These are phyloP conservation scores for Tetrahymena borealis DNA, from an alignment of 73 alveolate species.

Conservation along the genomic window DNA sequence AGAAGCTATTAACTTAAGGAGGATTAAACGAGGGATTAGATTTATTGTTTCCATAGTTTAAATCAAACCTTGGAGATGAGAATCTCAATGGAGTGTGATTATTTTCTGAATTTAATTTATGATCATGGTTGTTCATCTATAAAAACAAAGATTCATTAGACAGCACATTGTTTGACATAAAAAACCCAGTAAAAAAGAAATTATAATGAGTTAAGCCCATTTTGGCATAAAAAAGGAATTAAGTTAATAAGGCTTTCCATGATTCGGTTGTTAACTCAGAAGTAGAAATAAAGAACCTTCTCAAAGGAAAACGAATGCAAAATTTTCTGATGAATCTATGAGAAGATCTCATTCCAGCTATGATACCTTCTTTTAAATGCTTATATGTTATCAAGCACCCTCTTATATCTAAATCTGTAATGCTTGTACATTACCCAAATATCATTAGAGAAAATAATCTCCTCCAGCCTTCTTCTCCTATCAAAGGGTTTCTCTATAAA, in stretches of 20 bases:
- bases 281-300: not conserved
- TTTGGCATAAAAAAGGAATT: not conserved
- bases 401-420: not conserved
- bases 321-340: not conserved
- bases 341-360: not conserved
- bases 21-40: not conserved
- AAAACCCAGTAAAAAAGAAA: not conserved
- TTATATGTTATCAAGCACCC: not conserved
- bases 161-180: not conserved
- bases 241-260: not conserved
- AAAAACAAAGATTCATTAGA: not conserved
- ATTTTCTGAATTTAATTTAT: not conserved
- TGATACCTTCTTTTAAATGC: not conserved
- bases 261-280: not conserved
- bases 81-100: not conserved
- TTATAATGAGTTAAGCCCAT: not conserved
- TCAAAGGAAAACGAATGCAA: not conserved
- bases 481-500: not conserved
- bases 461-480: not conserved
- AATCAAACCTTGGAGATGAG: not conserved
- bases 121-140: not conserved
- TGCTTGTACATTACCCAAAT: not conserved
- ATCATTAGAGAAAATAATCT: not conserved
- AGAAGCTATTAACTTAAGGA: not conserved
- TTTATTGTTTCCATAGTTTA: not conserved